Base-by-base conservation (phyloP, 345 rosid species). In the Hypericum perforatum region DNA sequence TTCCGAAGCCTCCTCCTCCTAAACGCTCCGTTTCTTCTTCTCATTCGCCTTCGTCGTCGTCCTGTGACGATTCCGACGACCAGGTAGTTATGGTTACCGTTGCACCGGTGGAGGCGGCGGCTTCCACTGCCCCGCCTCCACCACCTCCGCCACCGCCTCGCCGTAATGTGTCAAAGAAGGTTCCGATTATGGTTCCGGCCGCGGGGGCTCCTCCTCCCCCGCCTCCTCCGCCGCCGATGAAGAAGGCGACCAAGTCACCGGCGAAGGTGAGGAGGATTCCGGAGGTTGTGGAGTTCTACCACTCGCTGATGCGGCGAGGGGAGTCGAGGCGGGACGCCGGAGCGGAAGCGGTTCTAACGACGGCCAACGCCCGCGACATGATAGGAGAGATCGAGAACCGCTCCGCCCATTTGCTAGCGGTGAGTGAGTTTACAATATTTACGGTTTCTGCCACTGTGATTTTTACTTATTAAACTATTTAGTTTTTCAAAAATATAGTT, bases 371-470 rank as follows among this genome's bases (percentile, higher is more conserved):
- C 6, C 80, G 96, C 39, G 95, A 92, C 61, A 92, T 92, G 98
- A 92, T 92, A 56, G 95, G 98, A 37, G 98, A 92, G 78, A 92
- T 92, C 22, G 99, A 92, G 80, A 92, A 89, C 72, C 82, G 99
- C 58, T 92, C 99, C 62, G 65, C 94, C 22, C 69, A 92, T 70
- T 76, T 92, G 53, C 81, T 82, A 22, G 95, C 99, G 70, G 99
- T 92, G 72, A 68, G 99, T 92, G 72, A 68, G 89, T 62, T 39
- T 63, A 56, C 53, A 50, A 37, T 54, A 76, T 69, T 74, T 62
- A 70, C 77, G 49, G 37, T 9, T 63, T 51, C n/a, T 68, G 73
- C 75, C 81, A 73, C 82, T 57, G 53, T n/a, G 49, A 7, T 14
- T 40, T 40, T 10, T 12, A 32, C 11, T 12, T 11, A 52, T 55